Evolutionary conservation across 257 asterid species (phyloP).

Genomic region (Solanum infundibuliforme): DNA sequence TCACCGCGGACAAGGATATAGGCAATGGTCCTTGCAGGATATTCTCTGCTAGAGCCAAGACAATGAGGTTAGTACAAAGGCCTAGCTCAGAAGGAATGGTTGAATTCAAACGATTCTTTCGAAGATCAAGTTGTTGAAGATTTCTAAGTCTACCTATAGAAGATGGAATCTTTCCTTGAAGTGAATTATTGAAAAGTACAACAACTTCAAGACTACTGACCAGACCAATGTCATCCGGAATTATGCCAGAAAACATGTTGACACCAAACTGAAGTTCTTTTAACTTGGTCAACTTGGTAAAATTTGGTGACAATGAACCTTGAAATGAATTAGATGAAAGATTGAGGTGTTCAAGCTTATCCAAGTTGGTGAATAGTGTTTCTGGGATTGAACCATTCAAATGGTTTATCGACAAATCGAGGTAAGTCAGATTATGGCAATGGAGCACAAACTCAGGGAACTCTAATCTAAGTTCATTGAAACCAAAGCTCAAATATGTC

Average conservation of each 20-base stretch:
- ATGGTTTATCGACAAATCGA: not conserved
- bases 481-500: not conserved
- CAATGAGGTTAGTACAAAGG: not conserved
- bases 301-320: not conserved
- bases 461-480: accelerated
- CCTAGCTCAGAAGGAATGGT: not conserved
- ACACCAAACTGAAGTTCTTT: not conserved
- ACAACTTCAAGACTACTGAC: not conserved
- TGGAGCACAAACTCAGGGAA: not conserved
- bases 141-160: not conserved
- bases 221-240: not conserved
- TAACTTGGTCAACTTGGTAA: not conserved
- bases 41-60: not conserved
- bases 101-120: not conserved
- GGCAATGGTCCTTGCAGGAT: not conserved
- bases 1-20: not conserved
- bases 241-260: not conserved
- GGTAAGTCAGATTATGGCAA: not conserved
- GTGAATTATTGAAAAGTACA: not conserved
- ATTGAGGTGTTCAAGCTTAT: not conserved
- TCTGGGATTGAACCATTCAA: not conserved
- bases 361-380: not conserved
- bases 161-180: not conserved
- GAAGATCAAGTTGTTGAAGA: not conserved
- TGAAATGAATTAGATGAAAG: not conserved